A percentile compares a stretch with the other conserved stretches of the same genome.
Evolutionary conservation across 1,284 basidiomycete species (phyloP).

Genomic region (Anthracocystis setariae): DNA sequence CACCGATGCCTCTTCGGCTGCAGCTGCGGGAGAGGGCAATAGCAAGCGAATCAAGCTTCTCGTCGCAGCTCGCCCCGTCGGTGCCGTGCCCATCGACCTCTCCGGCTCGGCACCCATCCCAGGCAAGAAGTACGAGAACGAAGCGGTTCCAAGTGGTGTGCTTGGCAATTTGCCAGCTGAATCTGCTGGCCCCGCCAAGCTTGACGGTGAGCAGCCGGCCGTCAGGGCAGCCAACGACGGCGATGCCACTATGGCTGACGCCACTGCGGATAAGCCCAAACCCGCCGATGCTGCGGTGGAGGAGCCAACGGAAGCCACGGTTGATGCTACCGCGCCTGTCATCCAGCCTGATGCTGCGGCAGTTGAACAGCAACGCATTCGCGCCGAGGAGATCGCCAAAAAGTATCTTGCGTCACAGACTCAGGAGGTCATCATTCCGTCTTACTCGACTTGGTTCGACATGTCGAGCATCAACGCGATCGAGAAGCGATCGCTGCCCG

Average conservation of each 20-base stretch:
- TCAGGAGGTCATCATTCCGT: constrained; percentile 90
- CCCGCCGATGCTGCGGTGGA: constrained; percentile 71
- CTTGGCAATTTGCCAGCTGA: constrained; percentile 64
- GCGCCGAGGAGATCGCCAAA: constrained; percentile 84
- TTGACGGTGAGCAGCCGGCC: constrained; percentile 35
- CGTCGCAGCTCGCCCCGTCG: constrained; percentile 59
- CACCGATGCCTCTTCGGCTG: constrained; percentile 47
- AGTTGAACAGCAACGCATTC: constrained; percentile 78
- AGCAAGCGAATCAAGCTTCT: constrained; percentile 65
- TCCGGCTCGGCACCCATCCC: constrained; percentile 62
- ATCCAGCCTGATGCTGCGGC: constrained; percentile 75
- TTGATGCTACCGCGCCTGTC: constrained; percentile 70
- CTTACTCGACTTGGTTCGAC: constrained; percentile 97
- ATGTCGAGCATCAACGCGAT: constrained; percentile 92
- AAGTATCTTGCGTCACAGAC: constrained; percentile 97
- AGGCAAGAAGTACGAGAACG: constrained; percentile 66
- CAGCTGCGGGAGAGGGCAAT: constrained; percentile 30
- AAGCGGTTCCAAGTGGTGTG: constrained; percentile 57
- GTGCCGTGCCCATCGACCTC: constrained; percentile 63
- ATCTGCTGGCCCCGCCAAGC: constrained; percentile 26
- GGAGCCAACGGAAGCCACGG: constrained; percentile 79
- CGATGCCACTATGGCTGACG: constrained; percentile 60
- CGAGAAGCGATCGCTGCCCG: constrained; percentile 90
- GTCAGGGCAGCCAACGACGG: constrained; percentile 50
- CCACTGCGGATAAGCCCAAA: constrained; percentile 38